These are phyloP conservation scores for Blepharisma stoltei DNA, from an alignment of 73 alveolate species.

Conservation along the genomic window DNA sequence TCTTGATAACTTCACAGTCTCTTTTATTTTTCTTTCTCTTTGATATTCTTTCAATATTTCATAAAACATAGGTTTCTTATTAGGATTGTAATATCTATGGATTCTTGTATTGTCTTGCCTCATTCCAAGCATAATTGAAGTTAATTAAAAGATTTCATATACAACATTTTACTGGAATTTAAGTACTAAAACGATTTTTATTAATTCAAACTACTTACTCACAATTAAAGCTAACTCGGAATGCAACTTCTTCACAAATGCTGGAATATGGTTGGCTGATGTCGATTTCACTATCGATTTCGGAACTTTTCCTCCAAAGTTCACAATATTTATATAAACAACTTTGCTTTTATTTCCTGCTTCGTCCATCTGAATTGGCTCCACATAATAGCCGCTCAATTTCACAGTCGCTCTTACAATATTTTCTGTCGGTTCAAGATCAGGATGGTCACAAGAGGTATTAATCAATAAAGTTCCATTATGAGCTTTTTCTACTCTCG, in stretches of 20 bases:
- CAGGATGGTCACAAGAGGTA: background rate
- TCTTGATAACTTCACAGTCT: no score
- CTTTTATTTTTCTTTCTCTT: no score
- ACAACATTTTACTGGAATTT: no score
- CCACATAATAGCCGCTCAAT: constrained; percentile 8
- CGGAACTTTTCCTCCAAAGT: constrained; percentile 11
- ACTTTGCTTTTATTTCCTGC: background rate
- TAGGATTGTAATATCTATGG: no score
- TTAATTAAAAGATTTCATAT: no score
- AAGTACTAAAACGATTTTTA: no score
- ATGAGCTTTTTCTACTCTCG: background rate
- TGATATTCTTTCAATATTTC: no score
- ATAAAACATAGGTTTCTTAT: no score
- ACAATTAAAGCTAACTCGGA: no score
- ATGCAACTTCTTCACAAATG: background rate
- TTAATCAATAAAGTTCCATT: background rate
- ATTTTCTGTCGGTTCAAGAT: background rate
- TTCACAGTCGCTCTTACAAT: constrained; percentile 17
- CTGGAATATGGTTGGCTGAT: background rate
- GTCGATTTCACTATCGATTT: background rate
- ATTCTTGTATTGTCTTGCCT: no score
- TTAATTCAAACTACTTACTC: no score
- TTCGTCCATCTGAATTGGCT: constrained; percentile 3
- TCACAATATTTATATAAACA: background rate
- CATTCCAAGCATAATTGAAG: no score